Conservation (phyloP, 2,329 filamentous ascomycete genomes). For the Colletotrichum liaoningense region DNA sequence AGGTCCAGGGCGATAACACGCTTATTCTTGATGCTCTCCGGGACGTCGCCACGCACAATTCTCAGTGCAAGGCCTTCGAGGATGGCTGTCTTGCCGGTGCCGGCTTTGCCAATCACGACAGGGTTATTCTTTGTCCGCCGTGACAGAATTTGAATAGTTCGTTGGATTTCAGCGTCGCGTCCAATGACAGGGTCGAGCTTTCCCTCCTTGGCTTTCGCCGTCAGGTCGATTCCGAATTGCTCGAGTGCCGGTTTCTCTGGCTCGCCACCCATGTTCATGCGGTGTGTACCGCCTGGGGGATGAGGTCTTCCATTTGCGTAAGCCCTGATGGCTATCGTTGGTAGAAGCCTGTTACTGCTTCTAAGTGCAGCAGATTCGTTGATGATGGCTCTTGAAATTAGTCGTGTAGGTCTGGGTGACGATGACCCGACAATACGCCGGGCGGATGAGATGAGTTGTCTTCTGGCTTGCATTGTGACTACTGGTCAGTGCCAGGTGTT, state of each 20-base stretch:
- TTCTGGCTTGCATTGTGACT: constrained; percentile 54
- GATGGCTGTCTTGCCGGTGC: constrained; percentile 94
- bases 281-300: constrained; percentile 91
- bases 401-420: constrained; percentile 42
- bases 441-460: constrained; percentile 51
- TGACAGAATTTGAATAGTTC: constrained; percentile 94
- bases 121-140: constrained; percentile 96
- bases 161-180: constrained; percentile 88
- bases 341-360: constrained; percentile 45
- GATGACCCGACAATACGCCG: constrained; percentile 49
- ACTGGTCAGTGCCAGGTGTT: background rate
- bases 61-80: constrained; percentile 90
- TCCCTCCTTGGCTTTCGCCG: constrained; percentile 83
- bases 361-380: constrained; percentile 11
- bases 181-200: constrained; percentile 98
- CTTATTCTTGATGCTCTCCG: constrained; percentile 96
- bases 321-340: constrained; percentile 55
- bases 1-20: constrained; percentile 88
- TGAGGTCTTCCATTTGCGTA: constrained; percentile 83
- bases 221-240: constrained; percentile 91
- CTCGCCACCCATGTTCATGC: constrained; percentile 85
- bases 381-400: constrained; percentile 25
- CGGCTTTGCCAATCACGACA: constrained; percentile 90
- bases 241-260: constrained; percentile 89
- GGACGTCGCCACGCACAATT: constrained; percentile 92